phyloP scores from a whole-genome alignment of 768 basidiomycete species.

The Cubamyces lactineus region DNA sequence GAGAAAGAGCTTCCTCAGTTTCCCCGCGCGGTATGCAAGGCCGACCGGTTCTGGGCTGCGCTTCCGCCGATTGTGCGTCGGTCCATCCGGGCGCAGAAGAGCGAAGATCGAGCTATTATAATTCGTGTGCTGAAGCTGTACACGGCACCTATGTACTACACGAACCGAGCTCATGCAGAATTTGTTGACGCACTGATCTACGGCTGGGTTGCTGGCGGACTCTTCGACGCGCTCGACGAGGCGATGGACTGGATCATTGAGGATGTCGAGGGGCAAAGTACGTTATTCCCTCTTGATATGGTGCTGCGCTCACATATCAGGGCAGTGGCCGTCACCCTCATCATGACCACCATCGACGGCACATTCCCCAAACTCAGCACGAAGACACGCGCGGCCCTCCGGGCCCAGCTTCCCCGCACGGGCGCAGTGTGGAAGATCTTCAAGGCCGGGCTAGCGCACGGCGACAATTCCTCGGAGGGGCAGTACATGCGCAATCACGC shows the following conservation, averaged over 20 bases:
- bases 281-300: background rate
- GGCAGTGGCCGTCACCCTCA: slow-evolving; percentile 1
- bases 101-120: background rate
- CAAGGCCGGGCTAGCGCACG: background rate
- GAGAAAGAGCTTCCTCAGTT: background rate
- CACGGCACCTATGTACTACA: background rate
- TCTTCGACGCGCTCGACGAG: slow-evolving; percentile 6
- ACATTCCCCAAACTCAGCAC: background rate
- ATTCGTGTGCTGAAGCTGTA: background rate
- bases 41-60: background rate
- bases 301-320: background rate
- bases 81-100: background rate
- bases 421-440: background rate
- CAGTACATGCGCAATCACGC: too few species aligned
- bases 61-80: background rate
- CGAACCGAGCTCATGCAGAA: background rate
- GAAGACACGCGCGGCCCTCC: background rate
- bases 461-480: too few species aligned
- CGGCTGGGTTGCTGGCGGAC: background rate
- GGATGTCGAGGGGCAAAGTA: background rate
- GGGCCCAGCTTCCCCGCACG: slow-evolving; percentile 1
- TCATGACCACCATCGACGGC: background rate
- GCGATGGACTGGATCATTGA: background rate
- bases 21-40: background rate
- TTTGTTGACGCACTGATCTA: background rate